Percentiles rank a stretch among this genome's conserved stretches.
Evolutionary conservation across 106 monocot genomes (phyloP).

Genomic region (Platanthera guangdongensis): DNA sequence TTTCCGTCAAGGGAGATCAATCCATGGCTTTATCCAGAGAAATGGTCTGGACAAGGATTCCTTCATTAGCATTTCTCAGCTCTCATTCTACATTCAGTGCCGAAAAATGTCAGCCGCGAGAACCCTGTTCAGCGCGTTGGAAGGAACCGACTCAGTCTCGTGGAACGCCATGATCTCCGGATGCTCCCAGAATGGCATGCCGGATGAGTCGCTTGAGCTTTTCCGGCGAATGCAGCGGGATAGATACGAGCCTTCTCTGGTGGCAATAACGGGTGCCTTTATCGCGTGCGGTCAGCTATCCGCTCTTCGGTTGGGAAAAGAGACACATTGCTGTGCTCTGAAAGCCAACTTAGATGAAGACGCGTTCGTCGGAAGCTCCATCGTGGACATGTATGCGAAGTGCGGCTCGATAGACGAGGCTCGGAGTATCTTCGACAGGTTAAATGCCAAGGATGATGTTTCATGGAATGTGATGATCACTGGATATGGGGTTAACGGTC

Average conservation of each 20-base stretch:
- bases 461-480: conserved; percentile 50
- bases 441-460: conserved; percentile 44
- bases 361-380: conserved; percentile 43
- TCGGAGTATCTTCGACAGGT: conserved; percentile 28
- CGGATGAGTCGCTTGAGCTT: conserved; percentile 38
- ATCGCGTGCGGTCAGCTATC: conserved; percentile 46
- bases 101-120: conserved; percentile 24
- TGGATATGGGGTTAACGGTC: conserved; percentile 46
- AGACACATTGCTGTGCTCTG: conserved; percentile 45
- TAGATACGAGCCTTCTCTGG: conserved; percentile 26
- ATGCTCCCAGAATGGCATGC: conserved; percentile 37
- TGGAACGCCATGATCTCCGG: conserved; percentile 76
- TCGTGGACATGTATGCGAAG: conserved; percentile 75
- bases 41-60: conserved; percentile 50
- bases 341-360: conserved; percentile 27
- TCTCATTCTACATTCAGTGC: conserved; percentile 59
- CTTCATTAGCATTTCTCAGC: conserved; percentile 47
- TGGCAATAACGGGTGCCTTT: conserved; percentile 37
- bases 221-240: conserved; percentile 35
- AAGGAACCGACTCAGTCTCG: conserved; percentile 39
- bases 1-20: conserved; percentile 28
- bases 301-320: conserved; percentile 38
- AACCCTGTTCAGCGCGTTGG: conserved; percentile 32
- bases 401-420: conserved; percentile 56
- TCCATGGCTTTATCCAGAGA: conserved; percentile 50